Evolutionary conservation across 371 early-diverging fungal species (phyloP), one percentile per base, ranked within the genome.

Genomic region (Syncephalastrum contaminatum): DNA sequence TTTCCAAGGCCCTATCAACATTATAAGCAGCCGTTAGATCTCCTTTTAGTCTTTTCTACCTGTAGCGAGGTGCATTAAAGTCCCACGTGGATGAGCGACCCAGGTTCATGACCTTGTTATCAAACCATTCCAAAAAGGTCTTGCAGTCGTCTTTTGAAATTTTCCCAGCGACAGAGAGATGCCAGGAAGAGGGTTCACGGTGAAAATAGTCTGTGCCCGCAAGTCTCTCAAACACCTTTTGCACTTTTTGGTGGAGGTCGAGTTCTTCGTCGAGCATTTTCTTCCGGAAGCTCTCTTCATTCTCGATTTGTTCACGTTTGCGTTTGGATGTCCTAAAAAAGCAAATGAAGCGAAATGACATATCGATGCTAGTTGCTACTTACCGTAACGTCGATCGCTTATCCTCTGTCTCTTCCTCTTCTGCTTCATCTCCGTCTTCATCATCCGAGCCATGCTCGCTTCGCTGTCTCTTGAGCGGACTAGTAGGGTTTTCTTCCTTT

Each of bases 231-330:
- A 77, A 66, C 0, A 79, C 66, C 4, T 49, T 25, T 56, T 75
- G 69, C 19, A 79, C 60, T 51, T 72, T 74, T 2, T 65, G 54
- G 7, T 60, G 48, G 12, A 77, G 68, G n/a, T 65, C 65, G 4
- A 60, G 65, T 48, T 82, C 83, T 55, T 84, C 85, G 12, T 78
- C 69, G n/a, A 78, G 58, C 67, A 82, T 81, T 48, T 81, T 72
- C 13, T 68, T 68, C 12, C 77, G 70, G 0, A 80, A 75, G 4
- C 62, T 70, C 50, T 84, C 83, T 52, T 81, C 81, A 39, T 75
- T 81, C 16, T 77, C 82, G 18, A 81, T 62, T 48, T 84, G 82
- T 46, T 84, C 81, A 3, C 70, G 63, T 21, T 81, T 79, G 1
- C 85, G 73, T 43, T 81, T 82, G n/a, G 82, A 84, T n/a, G 82